Evolutionary conservation across 202 grass and related monocot species (phyloP).

Genomic region (Zoysia matrella): DNA sequence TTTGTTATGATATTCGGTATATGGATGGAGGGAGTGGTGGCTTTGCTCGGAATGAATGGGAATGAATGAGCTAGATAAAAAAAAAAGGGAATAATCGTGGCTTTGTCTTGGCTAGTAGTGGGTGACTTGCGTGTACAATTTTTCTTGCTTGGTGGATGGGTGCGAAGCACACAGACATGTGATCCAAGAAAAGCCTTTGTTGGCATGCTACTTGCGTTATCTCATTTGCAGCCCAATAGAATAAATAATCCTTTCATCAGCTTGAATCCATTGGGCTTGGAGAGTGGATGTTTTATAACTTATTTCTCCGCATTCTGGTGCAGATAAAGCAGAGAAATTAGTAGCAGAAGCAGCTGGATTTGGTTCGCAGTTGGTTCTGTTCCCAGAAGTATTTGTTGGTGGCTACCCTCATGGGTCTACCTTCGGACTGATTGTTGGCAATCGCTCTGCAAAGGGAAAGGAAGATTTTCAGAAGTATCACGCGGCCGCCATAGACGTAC

Average conservation of each 20-base stretch:
- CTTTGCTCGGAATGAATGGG: not conserved
- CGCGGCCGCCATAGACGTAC: conserved; percentile 79
- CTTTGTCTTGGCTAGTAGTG: not conserved
- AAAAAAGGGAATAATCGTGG: not conserved
- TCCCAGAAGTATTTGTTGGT: conserved; percentile 89
- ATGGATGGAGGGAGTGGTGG: not conserved
- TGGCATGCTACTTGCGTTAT: not conserved
- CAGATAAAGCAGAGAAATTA: conserved; percentile 93
- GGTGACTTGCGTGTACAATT: not conserved
- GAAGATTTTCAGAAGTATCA: conserved; percentile 85
- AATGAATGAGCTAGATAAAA: not conserved
- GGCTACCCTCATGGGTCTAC: conserved; percentile 91
- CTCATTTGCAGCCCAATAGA: not conserved
- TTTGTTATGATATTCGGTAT: not conserved
- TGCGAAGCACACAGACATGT: not conserved
- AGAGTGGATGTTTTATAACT: conserved; percentile 13
- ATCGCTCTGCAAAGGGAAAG: conserved; percentile 69
- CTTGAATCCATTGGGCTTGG: not conserved
- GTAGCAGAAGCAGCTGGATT: conserved; percentile 77
- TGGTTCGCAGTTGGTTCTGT: conserved; percentile 88
- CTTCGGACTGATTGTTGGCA: conserved; percentile 81
- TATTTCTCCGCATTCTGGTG: not conserved
- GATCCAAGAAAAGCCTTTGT: not conserved
- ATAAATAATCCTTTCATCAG: conserved; percentile 2
- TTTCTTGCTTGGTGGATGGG: conserved; percentile 22